Evolutionary conservation across 257 asterid species (phyloP).

Genomic region (Primulina huaijiensis): DNA sequence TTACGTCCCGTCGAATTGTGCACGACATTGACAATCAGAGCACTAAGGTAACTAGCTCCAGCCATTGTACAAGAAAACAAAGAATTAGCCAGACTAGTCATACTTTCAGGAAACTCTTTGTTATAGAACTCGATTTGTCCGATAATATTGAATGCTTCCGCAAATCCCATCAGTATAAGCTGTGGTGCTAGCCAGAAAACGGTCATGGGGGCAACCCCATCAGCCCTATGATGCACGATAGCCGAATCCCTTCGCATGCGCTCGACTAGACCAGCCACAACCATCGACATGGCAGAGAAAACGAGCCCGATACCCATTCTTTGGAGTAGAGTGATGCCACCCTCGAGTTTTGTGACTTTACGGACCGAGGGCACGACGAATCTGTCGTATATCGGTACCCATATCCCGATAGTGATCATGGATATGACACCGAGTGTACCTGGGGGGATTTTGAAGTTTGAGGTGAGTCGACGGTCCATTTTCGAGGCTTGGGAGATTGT

Average conservation of each 20-base stretch:
- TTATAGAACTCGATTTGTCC: slow-evolving; percentile 86
- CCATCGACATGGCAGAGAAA: slow-evolving; percentile 68
- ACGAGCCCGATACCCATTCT: slow-evolving; percentile 75
- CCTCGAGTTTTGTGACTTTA: slow-evolving; percentile 48
- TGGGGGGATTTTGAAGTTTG: slow-evolving; percentile 56
- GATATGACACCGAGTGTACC: slow-evolving; percentile 65
- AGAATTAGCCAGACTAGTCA: slow-evolving; percentile 86
- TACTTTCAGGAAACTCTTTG: slow-evolving; percentile 77
- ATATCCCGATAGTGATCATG: slow-evolving; percentile 59
- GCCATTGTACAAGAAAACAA: slow-evolving; percentile 61
- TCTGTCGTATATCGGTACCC: slow-evolving; percentile 74
- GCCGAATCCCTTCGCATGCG: slow-evolving; percentile 50
- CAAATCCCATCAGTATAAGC: slow-evolving; percentile 78
- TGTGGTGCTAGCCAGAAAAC: slow-evolving; percentile 91
- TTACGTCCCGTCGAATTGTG: slow-evolving; percentile 49
- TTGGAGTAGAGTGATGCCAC: slow-evolving; percentile 74
- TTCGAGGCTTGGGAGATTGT: slow-evolving; percentile 58
- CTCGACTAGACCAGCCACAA: slow-evolving; percentile 64
- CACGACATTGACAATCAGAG: slow-evolving; percentile 53
- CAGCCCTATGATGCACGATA: slow-evolving; percentile 20
- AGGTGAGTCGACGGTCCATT: slow-evolving; percentile 81
- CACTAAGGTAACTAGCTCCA: slow-evolving; percentile 64
- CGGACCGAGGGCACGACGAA: slow-evolving; percentile 50
- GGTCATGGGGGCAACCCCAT: slow-evolving; percentile 52
- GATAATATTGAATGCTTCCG: slow-evolving; percentile 73